Base-by-base conservation (phyloP, 2,329 filamentous ascomycete genomes). In the Aureobasidium melanogenum region DNA sequence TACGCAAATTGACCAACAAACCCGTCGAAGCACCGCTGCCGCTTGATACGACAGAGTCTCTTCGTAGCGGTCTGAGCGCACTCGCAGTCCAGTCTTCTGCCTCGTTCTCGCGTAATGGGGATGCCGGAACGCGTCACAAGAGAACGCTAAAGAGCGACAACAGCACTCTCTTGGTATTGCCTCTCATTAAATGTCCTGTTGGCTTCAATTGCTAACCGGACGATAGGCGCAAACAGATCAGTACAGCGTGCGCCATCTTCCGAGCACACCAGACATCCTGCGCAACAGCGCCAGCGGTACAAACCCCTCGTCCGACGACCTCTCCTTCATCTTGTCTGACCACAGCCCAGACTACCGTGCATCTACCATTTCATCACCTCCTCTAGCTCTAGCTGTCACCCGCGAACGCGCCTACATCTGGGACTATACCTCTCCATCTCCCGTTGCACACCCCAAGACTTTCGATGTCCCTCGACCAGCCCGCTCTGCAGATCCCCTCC, bases 351-450 rank as follows among this genome's bases (percentile, higher is more conserved):
- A 68, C 15, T 75, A 71, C 54, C 69, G 68, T 67, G 75, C 69
- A 63, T 77, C 69, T 61, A 72, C 78, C 84, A 72, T 83, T 82
- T 43, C 82, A 79, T 63, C 84, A 77, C 70, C 88, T 84, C 66
- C 70, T 22, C 90, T 92, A 70, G 92, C 89, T 52, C 80, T 97
- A 61, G 87, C 86, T 50, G 80, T 97, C 61, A 95, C 90, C 9
- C 85, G 87, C 66, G 86, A 87, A 8, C 86, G 92, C 70, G 94
- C 92, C 67, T 83, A 95, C 64, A 85, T 96, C 54, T 99, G 94
- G 94, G 88, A 90, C 17, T 97, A 97, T 75, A 85, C 85, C 54
- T 73, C 75, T 30, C 81, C 83, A 36, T 77, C 84, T 10, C 69
- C 75, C 56, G 87, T 87, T 0, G 85, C 88, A 69, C 88, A 93